Evolutionary conservation across 1,284 basidiomycete species (phyloP), one percentile per base, ranked within the genome.

Genomic region (Pseudomicrostroma phylloplanum): DNA sequence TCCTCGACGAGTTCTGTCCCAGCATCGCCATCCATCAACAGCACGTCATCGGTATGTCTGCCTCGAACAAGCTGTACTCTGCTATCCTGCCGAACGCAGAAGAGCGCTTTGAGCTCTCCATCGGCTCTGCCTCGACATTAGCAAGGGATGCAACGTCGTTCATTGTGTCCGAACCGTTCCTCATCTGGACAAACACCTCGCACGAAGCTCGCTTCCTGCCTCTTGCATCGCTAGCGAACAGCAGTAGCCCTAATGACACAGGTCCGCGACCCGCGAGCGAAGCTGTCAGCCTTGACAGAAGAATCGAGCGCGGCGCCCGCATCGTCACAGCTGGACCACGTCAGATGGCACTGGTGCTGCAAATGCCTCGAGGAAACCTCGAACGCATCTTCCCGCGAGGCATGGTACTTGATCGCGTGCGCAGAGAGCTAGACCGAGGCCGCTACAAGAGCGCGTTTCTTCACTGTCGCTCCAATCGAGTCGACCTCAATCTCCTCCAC

Each of bases 291-390:
- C 66, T 79, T 1, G 66, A 68, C n/a, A 63, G 77, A 19, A 62
- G 73, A 26, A 67, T 79, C 1, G 77, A 79, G 66, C 72, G 77
- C 1, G 77, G 77, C 30, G 70, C 71, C 55, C 66, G 71, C 8
- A 75, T 79, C 40, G 73, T 79, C 40, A 68, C 69, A 1, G 69
- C 77, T 0, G 69, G 76, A 17, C 70, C 77, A 2, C 69, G 68
- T 66, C 82, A 86, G 8, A 97, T 96, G 90, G 88, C 74, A 19
- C 64, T 79, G 12, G 67, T 98, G 0, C 81, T 99, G 13, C 96
- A 99, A 81, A 98, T 98, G 92, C 96, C 94, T 0, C 83, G 96
- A 69, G 96, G 96, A 0, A 98, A 98, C 80, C 79, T 99, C 59
- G 96, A 99, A 82, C 96, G 92, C 0, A 88, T 98, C 61, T 91